A percentile compares a stretch with the other conserved stretches of the same genome.
These are phyloP conservation scores for Lachnellula hyalina DNA, from an alignment of 2,329 filamentous ascomycete species.

Conservation along the genomic window DNA sequence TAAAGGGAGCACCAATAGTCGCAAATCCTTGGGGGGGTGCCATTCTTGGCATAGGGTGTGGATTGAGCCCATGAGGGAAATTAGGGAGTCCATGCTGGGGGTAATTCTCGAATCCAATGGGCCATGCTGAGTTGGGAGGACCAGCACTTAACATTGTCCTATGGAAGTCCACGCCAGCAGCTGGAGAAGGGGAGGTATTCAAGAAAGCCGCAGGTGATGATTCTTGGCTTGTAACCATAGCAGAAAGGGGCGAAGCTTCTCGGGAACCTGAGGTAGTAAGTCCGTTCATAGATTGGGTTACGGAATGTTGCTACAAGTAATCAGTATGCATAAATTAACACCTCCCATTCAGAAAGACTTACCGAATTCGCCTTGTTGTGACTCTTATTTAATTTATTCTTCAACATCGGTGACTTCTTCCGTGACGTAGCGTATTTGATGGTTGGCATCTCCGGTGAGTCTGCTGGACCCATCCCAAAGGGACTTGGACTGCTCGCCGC, in stretches of 20 bases:
- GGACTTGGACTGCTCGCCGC: slow-evolving; percentile 52
- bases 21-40: slow-evolving; percentile 20
- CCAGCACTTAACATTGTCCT: slow-evolving; percentile 25
- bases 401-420: slow-evolving; percentile 23
- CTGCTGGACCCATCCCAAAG: slow-evolving; percentile 27
- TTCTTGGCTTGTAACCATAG: slow-evolving; percentile 46
- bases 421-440: slow-evolving; percentile 34
- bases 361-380: slow-evolving; percentile 43
- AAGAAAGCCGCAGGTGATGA: slow-evolving; percentile 47
- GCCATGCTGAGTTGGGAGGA: slow-evolving; percentile 32
- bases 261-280: slow-evolving; percentile 43
- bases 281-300: slow-evolving; percentile 46
- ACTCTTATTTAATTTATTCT: slow-evolving; percentile 21
- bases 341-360: slow-evolving; percentile 13
- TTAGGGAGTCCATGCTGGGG: slow-evolving; percentile 5
- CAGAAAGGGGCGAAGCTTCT: slow-evolving; percentile 51
- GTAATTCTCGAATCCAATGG: slow-evolving; percentile 22
- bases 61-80: slow-evolving; percentile 11
- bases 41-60: slow-evolving; percentile 18
- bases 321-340: slow-evolving; percentile 25
- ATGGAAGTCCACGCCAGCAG: slow-evolving; percentile 36
- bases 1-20: slow-evolving; percentile 22
- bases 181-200: slow-evolving; percentile 43
- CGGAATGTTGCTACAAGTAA: slow-evolving; percentile 43
- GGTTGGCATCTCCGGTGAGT: slow-evolving; percentile 38